Evolutionary conservation across 2,329 filamentous ascomycete genomes (phyloP).

Genomic region (Trichoderma lentiforme): DNA sequence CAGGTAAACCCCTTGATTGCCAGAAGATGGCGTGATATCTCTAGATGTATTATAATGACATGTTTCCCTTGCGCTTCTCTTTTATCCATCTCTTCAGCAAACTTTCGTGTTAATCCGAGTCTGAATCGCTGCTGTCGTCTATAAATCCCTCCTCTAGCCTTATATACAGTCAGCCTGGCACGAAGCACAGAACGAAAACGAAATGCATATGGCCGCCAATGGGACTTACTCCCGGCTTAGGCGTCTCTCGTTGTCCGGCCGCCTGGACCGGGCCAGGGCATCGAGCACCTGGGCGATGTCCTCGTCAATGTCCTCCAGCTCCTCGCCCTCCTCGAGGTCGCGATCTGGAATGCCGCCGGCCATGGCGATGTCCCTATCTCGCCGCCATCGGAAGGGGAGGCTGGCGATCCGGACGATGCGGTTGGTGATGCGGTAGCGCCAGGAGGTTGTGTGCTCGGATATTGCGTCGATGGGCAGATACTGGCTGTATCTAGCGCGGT

Average conservation of each 20-base stretch:
- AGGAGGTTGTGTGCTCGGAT: slow-evolving; percentile 52
- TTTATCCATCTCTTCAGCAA: neutral
- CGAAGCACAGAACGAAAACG: neutral
- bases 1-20: neutral
- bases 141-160: slow-evolving; percentile 43
- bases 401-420: slow-evolving; percentile 28
- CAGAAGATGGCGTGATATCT: neutral
- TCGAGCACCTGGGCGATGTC: slow-evolving; percentile 43
- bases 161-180: neutral
- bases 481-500: slow-evolving; percentile 67
- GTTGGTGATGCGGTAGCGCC: slow-evolving; percentile 48
- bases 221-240: slow-evolving; percentile 68
- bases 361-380: slow-evolving; percentile 40
- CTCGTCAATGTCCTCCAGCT: slow-evolving; percentile 59
- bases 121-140: slow-evolving; percentile 42
- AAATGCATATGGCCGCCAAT: neutral
- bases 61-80: neutral
- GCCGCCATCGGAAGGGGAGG: slow-evolving; percentile 48
- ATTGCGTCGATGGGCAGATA: slow-evolving; percentile 69
- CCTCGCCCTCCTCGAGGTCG: slow-evolving; percentile 64
- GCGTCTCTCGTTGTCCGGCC: slow-evolving; percentile 53
- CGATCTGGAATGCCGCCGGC: slow-evolving; percentile 42
- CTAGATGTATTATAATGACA: neutral
- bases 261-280: slow-evolving; percentile 31
- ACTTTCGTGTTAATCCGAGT: slow-evolving; percentile 26